Base-by-base conservation (phyloP, 2,329 filamentous ascomycete genomes). In the Claviceps sp. region DNA sequence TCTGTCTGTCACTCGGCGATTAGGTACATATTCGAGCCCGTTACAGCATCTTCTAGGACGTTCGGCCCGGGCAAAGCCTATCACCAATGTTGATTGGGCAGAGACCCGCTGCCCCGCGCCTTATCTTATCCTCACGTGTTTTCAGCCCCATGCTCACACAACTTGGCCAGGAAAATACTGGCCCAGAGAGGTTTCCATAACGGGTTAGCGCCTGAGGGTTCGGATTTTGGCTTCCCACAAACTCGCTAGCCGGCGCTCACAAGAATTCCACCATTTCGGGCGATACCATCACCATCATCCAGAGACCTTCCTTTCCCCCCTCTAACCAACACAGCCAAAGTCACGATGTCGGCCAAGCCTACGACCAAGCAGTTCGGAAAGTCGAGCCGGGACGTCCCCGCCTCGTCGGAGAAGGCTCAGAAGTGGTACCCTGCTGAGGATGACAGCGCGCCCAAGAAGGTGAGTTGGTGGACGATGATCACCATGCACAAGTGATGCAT, bases 341-440 rank as follows among this genome's bases (percentile, higher is more conserved):
- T 79, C 76, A 82, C 72, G 63, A 88, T 88, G 84, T 85, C 84
- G 78, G 75, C 76, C 65, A 84, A 85, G 82, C 74, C 75, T 67
- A 77, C 81, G 76, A 87, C 84, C 70, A 95, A 95, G 88, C 91
- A 87, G 81, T 96, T 95, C 82, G 89, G 89, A 79, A 93, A 93
- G 83, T 88, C 88, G 77, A 87, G 88, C 78, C 85, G 91, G 79
- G 81, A 85, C 74, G 85, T 96, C 74, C 89, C 87, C 73, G 82
- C 87, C 75, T 74, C 79, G 74, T 79, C 80, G 70, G 83, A 95
- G 76, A 95, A 94, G 87, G 91, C 91, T 68, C 84, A 87, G 81
- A 97, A 96, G 81, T 98, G 91, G 89, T 98, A 98, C 79, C 88
- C 89, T 73, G 87, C 89, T 71, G 87, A 94, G 74, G 91, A 96